A percentile compares a stretch with the other conserved stretches of the same genome.
These are phyloP conservation scores for Phytopythium mirpurense DNA, from an alignment of 352 stramenopile genomes.

Conservation along the genomic window DNA sequence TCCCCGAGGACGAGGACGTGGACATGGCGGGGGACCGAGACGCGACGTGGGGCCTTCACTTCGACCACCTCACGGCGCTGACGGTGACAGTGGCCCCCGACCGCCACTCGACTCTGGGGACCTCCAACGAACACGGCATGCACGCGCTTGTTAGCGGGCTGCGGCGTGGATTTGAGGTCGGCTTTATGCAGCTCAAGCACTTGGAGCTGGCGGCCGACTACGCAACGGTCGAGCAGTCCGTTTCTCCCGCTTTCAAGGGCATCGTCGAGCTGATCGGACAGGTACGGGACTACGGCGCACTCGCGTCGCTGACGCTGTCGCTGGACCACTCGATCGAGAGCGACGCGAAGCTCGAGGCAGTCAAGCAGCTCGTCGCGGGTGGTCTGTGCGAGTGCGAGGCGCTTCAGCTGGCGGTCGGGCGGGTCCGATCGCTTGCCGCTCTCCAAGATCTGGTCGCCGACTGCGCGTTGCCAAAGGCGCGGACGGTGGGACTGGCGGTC, in stretches of 20 bases:
- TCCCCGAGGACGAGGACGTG: constrained; percentile 4
- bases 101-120: background rate
- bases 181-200: constrained; percentile 43
- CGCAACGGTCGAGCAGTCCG: background rate
- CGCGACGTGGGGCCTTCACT: constrained; percentile 43
- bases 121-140: background rate
- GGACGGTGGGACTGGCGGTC: constrained; percentile 17
- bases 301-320: constrained; percentile 9
- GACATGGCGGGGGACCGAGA: constrained; percentile 4
- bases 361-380: constrained; percentile 33
- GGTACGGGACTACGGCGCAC: constrained; percentile 20
- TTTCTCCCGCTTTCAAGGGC: background rate
- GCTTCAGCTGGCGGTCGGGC: constrained; percentile 26
- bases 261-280: constrained; percentile 13
- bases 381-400: constrained; percentile 39
- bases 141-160: constrained; percentile 27
- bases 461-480: constrained; percentile 13
- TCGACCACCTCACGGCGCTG: constrained; percentile 32
- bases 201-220: constrained; percentile 29
- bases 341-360: constrained; percentile 6
- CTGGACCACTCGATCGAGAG: constrained; percentile 8
- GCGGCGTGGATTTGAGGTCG: constrained; percentile 38
- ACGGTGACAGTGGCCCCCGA: constrained; percentile 24
- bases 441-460: constrained; percentile 14
- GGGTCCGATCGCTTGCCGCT: constrained; percentile 15